phyloP scores from a whole-genome alignment of 1,284 basidiomycete genomes.

The Pseudozyma tsukubaensis region DNA sequence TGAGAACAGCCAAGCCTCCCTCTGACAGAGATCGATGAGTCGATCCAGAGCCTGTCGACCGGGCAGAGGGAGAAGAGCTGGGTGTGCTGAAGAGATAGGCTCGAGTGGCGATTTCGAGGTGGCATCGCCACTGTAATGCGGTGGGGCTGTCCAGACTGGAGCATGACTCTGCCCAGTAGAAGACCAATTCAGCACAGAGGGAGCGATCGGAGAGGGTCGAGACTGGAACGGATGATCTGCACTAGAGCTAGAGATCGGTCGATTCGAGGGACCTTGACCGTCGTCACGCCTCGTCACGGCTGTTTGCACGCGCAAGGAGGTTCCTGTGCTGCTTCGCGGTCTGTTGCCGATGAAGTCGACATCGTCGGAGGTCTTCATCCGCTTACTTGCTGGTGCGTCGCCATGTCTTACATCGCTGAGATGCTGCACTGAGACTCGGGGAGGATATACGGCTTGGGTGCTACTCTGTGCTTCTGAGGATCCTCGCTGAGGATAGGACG shows the following conservation, averaged over 20 bases:
- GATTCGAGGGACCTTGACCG: neutral
- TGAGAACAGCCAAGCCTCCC: constrained; percentile 19
- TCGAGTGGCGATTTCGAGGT: neutral
- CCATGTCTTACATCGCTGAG: constrained; percentile 1
- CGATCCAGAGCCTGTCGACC: constrained; percentile 13
- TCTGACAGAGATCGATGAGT: constrained; percentile 14
- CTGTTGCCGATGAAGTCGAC: neutral
- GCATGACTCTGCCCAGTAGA: neutral
- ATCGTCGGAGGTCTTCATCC: constrained; percentile 4
- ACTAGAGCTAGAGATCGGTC: neutral
- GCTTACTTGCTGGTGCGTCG: constrained; percentile 5
- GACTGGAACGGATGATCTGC: neutral
- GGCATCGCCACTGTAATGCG: constrained; percentile 2
- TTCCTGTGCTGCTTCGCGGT: neutral
- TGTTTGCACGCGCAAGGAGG: neutral
- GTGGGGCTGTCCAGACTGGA: constrained; percentile 4
- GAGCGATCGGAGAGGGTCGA: neutral
- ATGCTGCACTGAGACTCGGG: constrained; percentile 1
- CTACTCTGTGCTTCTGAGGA: neutral
- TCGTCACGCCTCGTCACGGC: constrained; percentile 2
- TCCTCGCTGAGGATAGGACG: neutral
- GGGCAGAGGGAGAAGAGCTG: constrained; percentile 6
- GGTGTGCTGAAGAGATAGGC: neutral
- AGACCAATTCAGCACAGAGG: constrained; percentile 10
- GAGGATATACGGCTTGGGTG: neutral